A percentile compares a stretch with the other conserved stretches of the same genome.
Conservation (phyloP, 805 yeast genomes). For the Ogataea pini region DNA sequence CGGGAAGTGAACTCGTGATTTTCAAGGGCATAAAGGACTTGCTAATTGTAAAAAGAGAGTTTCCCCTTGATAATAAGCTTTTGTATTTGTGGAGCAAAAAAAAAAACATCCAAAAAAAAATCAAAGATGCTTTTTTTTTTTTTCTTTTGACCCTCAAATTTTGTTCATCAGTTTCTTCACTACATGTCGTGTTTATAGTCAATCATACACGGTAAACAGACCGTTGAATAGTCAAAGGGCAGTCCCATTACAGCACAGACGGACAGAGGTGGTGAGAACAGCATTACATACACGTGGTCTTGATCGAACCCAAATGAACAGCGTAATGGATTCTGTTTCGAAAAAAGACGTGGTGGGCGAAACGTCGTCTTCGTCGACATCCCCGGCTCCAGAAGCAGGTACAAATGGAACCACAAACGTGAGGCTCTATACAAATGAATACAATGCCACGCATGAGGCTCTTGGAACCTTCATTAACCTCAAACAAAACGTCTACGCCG, state of each 20-base stretch:
- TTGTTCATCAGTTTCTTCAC: not conserved
- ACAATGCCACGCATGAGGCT: slow-evolving; percentile 72
- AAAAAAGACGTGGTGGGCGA: not conserved
- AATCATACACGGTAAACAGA: not conserved
- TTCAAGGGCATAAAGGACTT: not conserved
- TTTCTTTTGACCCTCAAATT: not conserved
- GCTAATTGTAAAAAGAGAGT: not conserved
- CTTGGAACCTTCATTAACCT: slow-evolving; percentile 54
- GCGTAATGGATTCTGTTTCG: not conserved
- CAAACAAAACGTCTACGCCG: slow-evolving; percentile 60
- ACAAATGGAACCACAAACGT: not conserved
- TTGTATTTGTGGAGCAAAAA: not conserved
- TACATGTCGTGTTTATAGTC: not conserved
- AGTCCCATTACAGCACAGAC: not conserved
- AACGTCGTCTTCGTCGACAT: slow-evolving; percentile 18
- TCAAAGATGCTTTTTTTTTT: not conserved
- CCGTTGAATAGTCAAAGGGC: not conserved
- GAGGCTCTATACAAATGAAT: slow-evolving; percentile 40
- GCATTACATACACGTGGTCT: not conserved
- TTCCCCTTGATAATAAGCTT: not conserved
- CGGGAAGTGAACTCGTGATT: not conserved
- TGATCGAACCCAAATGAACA: not conserved
- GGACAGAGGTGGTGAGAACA: not conserved
- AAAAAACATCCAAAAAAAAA: not conserved
- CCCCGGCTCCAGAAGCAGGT: slow-evolving; percentile 22